A percentile compares a stretch with the other conserved stretches of the same genome.
phyloP scores from a whole-genome alignment of 208 protist species.

The Leishmania gerbilli region DNA sequence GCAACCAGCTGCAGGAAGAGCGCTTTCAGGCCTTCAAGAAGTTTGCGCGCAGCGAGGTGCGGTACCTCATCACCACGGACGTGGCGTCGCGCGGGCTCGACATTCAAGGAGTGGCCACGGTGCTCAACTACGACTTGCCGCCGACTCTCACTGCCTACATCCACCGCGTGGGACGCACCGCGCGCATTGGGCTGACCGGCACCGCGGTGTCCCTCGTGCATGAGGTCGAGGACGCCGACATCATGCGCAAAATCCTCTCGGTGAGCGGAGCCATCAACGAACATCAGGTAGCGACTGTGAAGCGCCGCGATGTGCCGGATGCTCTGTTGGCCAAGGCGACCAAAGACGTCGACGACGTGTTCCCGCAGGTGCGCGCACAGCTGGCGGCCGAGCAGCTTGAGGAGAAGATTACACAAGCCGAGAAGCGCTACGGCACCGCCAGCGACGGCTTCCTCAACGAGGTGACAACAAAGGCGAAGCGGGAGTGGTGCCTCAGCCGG shows the following conservation, averaged over 20 bases:
- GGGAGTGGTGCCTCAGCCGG: constrained; percentile 77
- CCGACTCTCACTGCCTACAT: constrained; percentile 98
- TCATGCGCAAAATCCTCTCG: constrained; percentile 91
- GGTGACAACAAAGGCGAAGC: constrained; percentile 48
- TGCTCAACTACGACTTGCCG: constrained; percentile 98
- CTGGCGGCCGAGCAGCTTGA: constrained; percentile 80
- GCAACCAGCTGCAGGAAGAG: constrained; percentile 87
- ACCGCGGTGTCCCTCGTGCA: constrained; percentile 96
- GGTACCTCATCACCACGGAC: constrained; percentile 93
- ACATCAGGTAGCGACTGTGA: constrained; percentile 74
- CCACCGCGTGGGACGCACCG: constrained; percentile 98
- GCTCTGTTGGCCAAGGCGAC: constrained; percentile 46
- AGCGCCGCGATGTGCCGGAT: constrained; percentile 75
- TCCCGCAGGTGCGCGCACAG: constrained; percentile 54
- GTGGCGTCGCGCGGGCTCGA: constrained; percentile 96
- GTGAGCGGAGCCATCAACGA: constrained; percentile 78
- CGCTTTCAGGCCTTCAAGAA: constrained; percentile 71
- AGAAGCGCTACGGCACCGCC: constrained; percentile 65
- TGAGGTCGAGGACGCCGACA: constrained; percentile 69
- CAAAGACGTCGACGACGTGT: constrained; percentile 46
- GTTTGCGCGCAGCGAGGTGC: constrained; percentile 79
- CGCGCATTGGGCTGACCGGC: constrained; percentile 93
- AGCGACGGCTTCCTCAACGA: constrained; percentile 30
- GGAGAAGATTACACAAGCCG: constrained; percentile 69
- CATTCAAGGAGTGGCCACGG: constrained; percentile 95